Base-by-base conservation (phyloP, 108 stramenopile genomes). In the Poteriospumella lacustris region DNA sequence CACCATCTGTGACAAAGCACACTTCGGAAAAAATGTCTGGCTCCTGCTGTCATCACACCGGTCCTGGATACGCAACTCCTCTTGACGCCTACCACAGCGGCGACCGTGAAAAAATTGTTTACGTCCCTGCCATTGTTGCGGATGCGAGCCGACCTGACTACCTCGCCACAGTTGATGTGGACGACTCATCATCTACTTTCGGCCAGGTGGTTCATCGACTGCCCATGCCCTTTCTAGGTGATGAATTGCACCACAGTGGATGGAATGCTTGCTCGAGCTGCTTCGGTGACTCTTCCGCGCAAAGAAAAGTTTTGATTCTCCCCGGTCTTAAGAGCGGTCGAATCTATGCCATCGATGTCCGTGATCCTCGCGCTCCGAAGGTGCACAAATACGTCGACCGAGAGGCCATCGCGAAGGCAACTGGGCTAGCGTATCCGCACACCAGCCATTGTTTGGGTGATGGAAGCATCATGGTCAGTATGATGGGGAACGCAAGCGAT, bases 181-280 rank as follows among this genome's bases (percentile, higher is more conserved):
- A 62, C 15, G 26, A 15, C 34, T 29, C 15, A 3, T 29, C 26
- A 15, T 29, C 60, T 5, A 62, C 60, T 2, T 62, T 62, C 60
- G 2, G 5, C 5, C 60, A 62, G 15, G 60, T 62, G 26, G 31
- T 62, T 5, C 60, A 62, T 15, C 28, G 60, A 2, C 60, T 62
- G 5, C 60, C 2, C 9, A 62, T 62, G 60, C 60, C 60, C 60
- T 3, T 62, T 15, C 3, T 62, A 3, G 60, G 60, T 29, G 60
- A 62, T 15, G 60, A 62, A 15, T 29, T 62, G 60, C 60, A 62
- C 34, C 60, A 62, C 60, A 62, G 15, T 15, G 60, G 60, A 15
- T 62, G 60, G 60, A 62, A 62, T 29, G 60, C 60, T 29, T 62
- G 60, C 60, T 62, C 60, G 3, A 29, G 26, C 34, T 62, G 60